Base-by-base conservation (phyloP, 129 eudicot species). In the Helichrysum umbraculigerum region DNA sequence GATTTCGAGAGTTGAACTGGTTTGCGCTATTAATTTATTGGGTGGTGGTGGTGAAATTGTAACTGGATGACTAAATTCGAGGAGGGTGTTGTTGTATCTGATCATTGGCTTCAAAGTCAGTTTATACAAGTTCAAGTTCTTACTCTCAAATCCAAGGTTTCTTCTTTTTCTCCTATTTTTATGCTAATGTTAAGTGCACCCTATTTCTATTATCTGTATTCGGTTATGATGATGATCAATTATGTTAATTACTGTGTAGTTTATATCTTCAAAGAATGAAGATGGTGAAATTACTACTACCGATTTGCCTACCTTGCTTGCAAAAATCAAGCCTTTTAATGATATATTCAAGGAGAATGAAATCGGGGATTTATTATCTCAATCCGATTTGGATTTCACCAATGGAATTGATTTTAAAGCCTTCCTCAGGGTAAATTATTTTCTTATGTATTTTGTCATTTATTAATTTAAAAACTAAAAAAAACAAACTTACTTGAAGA, bases 71-170 rank as follows among this genome's bases (percentile, higher is more conserved):
- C 96, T 88, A 86, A 88, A 70, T 93, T 83, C 65, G 92, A 71
- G 76, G 92, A 71, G 78, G 98, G 96, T 12, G 98, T 93, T 80
- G 74, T 85, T 73, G 92, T 93, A 56, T 93, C 98, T 76, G 98
- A 93, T 88, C 96, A 87, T 68, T 83, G 88, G 91, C 96, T 93
- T 76, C 98, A 93, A 75, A 88, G 92, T 74, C 98, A 93, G 84
- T 93, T 93, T 70, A 93, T 96, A 5, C 95, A 93, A 82, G n/a
- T n/a, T n/a, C n/a, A n/a, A n/a, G n/a, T n/a, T n/a, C n/a, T n/a
- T n/a, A n/a, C n/a, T n/a, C n/a, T 93, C 73, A 90, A 88, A 81
- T 77, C 86, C 79, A 86, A 85, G 81, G 96, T 93, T 83, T 68
- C 66, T 25, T 61, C n/a, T n/a, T 63, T 11, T 1, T 0, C 7